Conservation (phyloP, 2,329 filamentous ascomycete genomes). For the Aspergillus ibericus region DNA sequence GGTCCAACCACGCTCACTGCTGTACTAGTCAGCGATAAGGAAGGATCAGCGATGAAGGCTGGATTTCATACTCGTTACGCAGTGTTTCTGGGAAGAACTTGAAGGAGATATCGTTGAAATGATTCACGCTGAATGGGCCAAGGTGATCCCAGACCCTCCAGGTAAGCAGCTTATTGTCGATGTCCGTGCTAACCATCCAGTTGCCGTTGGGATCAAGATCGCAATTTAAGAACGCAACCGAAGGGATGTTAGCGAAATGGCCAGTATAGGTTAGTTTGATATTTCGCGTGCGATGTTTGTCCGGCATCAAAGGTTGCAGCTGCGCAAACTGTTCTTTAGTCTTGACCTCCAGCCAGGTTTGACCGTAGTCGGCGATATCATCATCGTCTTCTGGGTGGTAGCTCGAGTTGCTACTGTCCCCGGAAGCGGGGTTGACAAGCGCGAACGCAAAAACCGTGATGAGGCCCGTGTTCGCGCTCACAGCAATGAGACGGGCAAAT, state of each 20-base stretch:
- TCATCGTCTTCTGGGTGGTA: slow-evolving; percentile 18
- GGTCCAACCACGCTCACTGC: slow-evolving; percentile 44
- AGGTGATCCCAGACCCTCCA: slow-evolving; percentile 51
- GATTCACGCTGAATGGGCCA: slow-evolving; percentile 28
- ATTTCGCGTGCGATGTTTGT: slow-evolving; percentile 41
- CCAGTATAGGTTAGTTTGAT: slow-evolving; percentile 44
- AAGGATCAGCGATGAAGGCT: not conserved
- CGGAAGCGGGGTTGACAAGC: slow-evolving; percentile 43
- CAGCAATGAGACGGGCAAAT: slow-evolving; percentile 78
- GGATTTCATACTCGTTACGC: slow-evolving; percentile 21
- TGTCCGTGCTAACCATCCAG: slow-evolving; percentile 60
- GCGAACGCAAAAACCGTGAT: slow-evolving; percentile 63
- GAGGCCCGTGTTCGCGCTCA: slow-evolving; percentile 70
- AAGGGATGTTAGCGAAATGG: slow-evolving; percentile 56
- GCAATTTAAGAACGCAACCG: slow-evolving; percentile 60
- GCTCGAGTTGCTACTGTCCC: slow-evolving; percentile 15
- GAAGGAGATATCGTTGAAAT: slow-evolving; percentile 31
- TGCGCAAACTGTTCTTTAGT: slow-evolving; percentile 25
- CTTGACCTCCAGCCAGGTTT: slow-evolving; percentile 38
- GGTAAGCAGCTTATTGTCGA: slow-evolving; percentile 50
- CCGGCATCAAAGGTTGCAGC: slow-evolving; percentile 30
- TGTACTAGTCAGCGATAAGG: slow-evolving; percentile 12
- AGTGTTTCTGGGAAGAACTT: slow-evolving; percentile 28
- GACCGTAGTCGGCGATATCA: slow-evolving; percentile 21
- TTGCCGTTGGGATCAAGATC: slow-evolving; percentile 55